Percentiles rank a stretch among this genome's conserved stretches.
Conservation (phyloP, 2,329 filamentous ascomycete species). For the Botryosphaeria dothidea region DNA sequence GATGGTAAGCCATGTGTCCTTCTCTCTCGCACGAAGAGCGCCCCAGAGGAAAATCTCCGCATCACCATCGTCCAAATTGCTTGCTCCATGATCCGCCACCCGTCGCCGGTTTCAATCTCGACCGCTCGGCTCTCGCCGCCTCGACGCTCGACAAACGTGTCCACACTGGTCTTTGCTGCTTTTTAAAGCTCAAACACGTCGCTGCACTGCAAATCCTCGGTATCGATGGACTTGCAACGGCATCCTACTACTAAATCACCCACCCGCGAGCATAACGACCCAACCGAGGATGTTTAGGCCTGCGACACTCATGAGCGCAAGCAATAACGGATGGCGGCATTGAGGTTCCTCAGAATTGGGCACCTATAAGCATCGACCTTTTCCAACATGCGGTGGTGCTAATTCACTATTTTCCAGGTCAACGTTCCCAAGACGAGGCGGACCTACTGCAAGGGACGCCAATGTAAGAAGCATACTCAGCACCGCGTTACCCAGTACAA, state of each 20-base stretch:
- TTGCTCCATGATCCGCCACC: neutral
- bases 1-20: constrained; percentile 36
- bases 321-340: neutral
- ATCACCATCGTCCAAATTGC: neutral
- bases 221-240: neutral
- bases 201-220: too few relatives aligned
- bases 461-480: constrained; percentile 71
- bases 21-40: neutral
- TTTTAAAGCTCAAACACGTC: too few relatives aligned
- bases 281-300: neutral
- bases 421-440: constrained; percentile 98
- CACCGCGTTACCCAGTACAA: constrained; percentile 98
- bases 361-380: neutral
- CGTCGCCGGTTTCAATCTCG: neutral
- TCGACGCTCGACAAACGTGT: too few relatives aligned
- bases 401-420: constrained; percentile 60
- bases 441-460: constrained; percentile 97
- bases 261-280: neutral
- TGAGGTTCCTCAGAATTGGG: too few relatives aligned
- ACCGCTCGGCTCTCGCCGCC: neutral
- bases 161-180: too few relatives aligned
- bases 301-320: neutral
- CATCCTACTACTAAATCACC: too few relatives aligned
- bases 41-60: neutral
- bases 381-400: neutral